phyloP scores from a whole-genome alignment of 331 rosid genomes.

The Acacia concinna region DNA sequence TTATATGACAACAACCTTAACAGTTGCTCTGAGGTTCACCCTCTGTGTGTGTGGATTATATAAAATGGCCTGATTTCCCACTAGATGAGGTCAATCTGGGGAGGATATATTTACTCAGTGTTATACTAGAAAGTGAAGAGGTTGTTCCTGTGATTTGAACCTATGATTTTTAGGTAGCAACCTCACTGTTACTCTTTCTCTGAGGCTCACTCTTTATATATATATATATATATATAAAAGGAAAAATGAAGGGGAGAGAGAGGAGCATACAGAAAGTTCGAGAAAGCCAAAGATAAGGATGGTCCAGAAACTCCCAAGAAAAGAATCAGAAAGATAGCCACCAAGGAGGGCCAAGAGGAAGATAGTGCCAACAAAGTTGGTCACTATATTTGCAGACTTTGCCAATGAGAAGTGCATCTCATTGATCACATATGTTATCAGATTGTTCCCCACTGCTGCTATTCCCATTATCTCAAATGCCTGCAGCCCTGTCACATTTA shows the following conservation, averaged over 20 bases:
- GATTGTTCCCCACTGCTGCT: conserved; percentile 98
- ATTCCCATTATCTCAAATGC: conserved; percentile 95
- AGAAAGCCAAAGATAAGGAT: conserved; percentile 85
- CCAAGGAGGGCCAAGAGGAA: conserved; percentile 87
- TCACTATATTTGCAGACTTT: conserved; percentile 78
- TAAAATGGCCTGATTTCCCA: too few species aligned
- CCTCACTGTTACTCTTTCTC: too few species aligned
- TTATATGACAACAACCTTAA: too few species aligned
- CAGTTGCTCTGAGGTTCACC: too few species aligned
- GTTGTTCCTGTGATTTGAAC: too few species aligned
- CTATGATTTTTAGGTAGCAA: too few species aligned
- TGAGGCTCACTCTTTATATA: too few species aligned
- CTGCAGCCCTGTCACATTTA: conserved; percentile 60
- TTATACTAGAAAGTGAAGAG: too few species aligned
- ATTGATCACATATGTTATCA: conserved; percentile 79
- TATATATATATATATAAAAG: background rate
- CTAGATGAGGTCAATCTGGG: too few species aligned
- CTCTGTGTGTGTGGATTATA: too few species aligned
- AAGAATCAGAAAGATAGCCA: conserved; percentile 87
- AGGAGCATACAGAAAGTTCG: conserved; percentile 72
- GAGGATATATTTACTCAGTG: too few species aligned
- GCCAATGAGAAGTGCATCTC: conserved; percentile 93
- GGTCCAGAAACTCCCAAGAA: conserved; percentile 94
- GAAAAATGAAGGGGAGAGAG: background rate
- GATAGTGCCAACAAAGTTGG: conserved; percentile 95